Base-by-base conservation (phyloP, 176 grass and related monocot genomes). In the Elaeis guineensis region DNA sequence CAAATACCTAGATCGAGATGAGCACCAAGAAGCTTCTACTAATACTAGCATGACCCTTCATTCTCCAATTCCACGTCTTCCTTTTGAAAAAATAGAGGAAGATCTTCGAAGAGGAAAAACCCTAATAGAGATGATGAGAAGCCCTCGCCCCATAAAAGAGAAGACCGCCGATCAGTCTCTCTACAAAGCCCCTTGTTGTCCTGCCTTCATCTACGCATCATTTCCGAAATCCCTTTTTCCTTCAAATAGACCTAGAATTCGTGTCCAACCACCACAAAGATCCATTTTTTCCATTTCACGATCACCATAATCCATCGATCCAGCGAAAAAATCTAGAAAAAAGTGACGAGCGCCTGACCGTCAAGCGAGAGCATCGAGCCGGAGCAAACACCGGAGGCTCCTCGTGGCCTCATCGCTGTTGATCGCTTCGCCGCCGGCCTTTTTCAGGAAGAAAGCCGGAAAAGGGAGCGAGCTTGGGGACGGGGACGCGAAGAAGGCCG, bases 41-140 rank as follows among this genome's bases (percentile, higher is more conserved):
- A 30, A 6, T 1, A 44, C 35, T 44, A 44, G 35, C 9, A 44
- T 21, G 21, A 3, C 6, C n/a, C n/a, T 55, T 20, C 8, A 18
- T 55, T 12, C 19, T 22, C 11, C 54, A 55, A 55, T 15, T 53
- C 51, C 22, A 58, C 62, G 76, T 61, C 30, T 58, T 59, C 85
- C 80, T 83, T 73, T 74, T 69, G 29, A 83, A 89, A 89, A 83
- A 80, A 83, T 89, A 89, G 72, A 70, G 85, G 73, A 83, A 58
- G 73, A 58, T 69, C 65, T 63, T 55, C 1, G 54, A 21, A 55
- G 56, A 73, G 28, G 61, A 19, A 44, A 52, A 80, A 77, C 51
- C 26, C 55, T 14, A 54, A 21, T 54, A 69, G 72, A 69, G 50
- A 77, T 67, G 44, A 73, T 44, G 35, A 9, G 35, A 12, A 44